These are phyloP conservation scores for Venturia aucupariae DNA, from an alignment of 2,329 filamentous ascomycete species.

Conservation along the genomic window DNA sequence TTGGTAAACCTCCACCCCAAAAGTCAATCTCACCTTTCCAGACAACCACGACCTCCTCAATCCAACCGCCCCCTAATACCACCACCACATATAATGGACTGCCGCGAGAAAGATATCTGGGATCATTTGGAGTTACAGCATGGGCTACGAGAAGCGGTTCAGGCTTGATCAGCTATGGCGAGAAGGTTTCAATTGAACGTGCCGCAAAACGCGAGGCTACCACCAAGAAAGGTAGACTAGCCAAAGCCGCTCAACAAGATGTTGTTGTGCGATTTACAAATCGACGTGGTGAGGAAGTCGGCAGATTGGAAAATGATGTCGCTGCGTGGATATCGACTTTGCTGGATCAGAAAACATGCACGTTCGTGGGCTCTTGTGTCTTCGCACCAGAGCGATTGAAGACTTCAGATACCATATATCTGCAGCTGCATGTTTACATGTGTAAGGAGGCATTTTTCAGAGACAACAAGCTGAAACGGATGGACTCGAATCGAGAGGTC, in stretches of 20 bases:
- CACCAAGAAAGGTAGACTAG: constrained; percentile 32
- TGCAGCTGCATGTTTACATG: constrained; percentile 75
- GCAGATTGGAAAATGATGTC: constrained; percentile 74
- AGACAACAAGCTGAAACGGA: constrained; percentile 50
- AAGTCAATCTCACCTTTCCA: constrained; percentile 11
- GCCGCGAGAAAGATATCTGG: constrained; percentile 65
- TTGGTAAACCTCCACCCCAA: not conserved
- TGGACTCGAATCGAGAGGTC: constrained; percentile 60
- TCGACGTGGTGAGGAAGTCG: constrained; percentile 67
- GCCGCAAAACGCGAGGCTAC: constrained; percentile 57
- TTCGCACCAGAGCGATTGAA: constrained; percentile 77
- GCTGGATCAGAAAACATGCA: constrained; percentile 82
- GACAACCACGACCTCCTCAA: constrained; percentile 16
- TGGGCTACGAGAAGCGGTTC: constrained; percentile 84
- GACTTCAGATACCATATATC: constrained; percentile 88
- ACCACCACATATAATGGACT: constrained; percentile 27
- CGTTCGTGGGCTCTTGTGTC: constrained; percentile 79
- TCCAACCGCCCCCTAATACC: constrained; percentile 16
- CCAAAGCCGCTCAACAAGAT: constrained; percentile 54
- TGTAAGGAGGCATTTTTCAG: constrained; percentile 64
- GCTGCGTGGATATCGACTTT: constrained; percentile 88
- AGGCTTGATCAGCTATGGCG: constrained; percentile 68
- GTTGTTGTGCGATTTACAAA: constrained; percentile 90
- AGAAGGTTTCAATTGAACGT: constrained; percentile 77
- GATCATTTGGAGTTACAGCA: constrained; percentile 81